Base-by-base conservation (phyloP, 2,329 filamentous ascomycete species). In the Phaeomoniella chlamydospora region DNA sequence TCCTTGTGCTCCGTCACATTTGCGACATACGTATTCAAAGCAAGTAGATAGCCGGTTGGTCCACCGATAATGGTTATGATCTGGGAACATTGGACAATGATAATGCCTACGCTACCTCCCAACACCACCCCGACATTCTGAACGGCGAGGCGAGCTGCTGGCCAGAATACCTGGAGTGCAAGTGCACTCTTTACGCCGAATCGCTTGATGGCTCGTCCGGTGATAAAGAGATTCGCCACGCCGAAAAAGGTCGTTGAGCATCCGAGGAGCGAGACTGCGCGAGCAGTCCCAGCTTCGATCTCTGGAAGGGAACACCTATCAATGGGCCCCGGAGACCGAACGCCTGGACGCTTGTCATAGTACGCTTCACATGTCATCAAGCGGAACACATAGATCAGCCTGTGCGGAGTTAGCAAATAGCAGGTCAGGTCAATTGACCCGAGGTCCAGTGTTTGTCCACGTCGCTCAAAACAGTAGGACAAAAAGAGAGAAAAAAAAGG, bases 361-460 rank as follows among this genome's bases (percentile, higher is more conserved):
- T 74, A 84, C 35, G 70, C 67, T 37, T 83, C 74, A 54, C 79
- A 84, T 34, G 73, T 74, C 77, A 83, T 82, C 2, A 80, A 50
- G 39, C 75, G 74, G 45, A 83, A 81, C 15, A 77, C 74, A 52
- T 78, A 80, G 32, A 80, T 53, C 4, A 69, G 14, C 22, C 22
- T 26, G 22, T 26, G 22, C 22, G n/a, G 9, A 26, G n/a, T 26
- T n/a, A 26, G 22, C n/a, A n/a, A 26, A 12, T 15, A 31, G 29
- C 16, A 33, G n/a, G n/a, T n/a, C n/a, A n/a, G n/a, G n/a, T n/a
- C n/a, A n/a, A n/a, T n/a, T n/a, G n/a, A n/a, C n/a, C n/a, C n/a
- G n/a, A n/a, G n/a, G n/a, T n/a, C n/a, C n/a, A n/a, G n/a, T n/a
- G n/a, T n/a, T n/a, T n/a, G n/a, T n/a, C n/a, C n/a, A n/a, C n/a